A percentile compares a stretch with the other conserved stretches of the same genome.
Evolutionary conservation across 495 filamentous ascomycete species (phyloP).

Genomic region (Aspergillus asperescens): DNA sequence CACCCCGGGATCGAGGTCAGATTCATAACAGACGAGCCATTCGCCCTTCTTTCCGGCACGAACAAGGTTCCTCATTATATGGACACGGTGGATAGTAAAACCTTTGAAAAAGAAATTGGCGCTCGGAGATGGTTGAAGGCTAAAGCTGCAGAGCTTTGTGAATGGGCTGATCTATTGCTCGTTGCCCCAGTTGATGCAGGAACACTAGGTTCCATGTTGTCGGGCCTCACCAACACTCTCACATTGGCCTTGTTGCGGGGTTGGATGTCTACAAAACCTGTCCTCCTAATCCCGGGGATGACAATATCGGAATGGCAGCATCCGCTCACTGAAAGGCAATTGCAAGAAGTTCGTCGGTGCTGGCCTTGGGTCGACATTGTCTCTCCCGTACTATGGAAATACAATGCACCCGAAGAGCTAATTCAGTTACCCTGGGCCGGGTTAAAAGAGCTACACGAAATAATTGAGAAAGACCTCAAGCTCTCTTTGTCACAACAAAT

Average conservation of each 20-base stretch:
- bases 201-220: slow-evolving; percentile 74
- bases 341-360: slow-evolving; percentile 69
- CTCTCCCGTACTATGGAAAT: slow-evolving; percentile 68
- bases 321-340: slow-evolving; percentile 75
- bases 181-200: slow-evolving; percentile 81
- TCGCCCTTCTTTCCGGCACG: slow-evolving; percentile 37
- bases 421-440: slow-evolving; percentile 60
- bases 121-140: slow-evolving; percentile 44
- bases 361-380: slow-evolving; percentile 78
- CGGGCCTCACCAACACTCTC: slow-evolving; percentile 68
- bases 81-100: slow-evolving; percentile 43
- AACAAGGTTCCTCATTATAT: slow-evolving; percentile 46
- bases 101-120: slow-evolving; percentile 43
- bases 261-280: slow-evolving; percentile 80
- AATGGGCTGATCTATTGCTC: slow-evolving; percentile 83
- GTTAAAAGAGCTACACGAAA: slow-evolving; percentile 56
- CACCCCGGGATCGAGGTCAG: slow-evolving; percentile 41
- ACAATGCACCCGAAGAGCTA: slow-evolving; percentile 47
- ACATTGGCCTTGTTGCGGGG: slow-evolving; percentile 68
- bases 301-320: slow-evolving; percentile 78
- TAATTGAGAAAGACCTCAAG: slow-evolving; percentile 52
- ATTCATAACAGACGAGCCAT: slow-evolving; percentile 45
- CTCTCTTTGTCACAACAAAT: slow-evolving; percentile 19
- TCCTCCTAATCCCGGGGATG: slow-evolving; percentile 78
- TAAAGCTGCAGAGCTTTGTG: slow-evolving; percentile 65